Percentiles rank a stretch among this genome's conserved stretches.
These are phyloP conservation scores for Setaria viridis DNA, from an alignment of 202 grass and related monocot species.

Conservation along the genomic window DNA sequence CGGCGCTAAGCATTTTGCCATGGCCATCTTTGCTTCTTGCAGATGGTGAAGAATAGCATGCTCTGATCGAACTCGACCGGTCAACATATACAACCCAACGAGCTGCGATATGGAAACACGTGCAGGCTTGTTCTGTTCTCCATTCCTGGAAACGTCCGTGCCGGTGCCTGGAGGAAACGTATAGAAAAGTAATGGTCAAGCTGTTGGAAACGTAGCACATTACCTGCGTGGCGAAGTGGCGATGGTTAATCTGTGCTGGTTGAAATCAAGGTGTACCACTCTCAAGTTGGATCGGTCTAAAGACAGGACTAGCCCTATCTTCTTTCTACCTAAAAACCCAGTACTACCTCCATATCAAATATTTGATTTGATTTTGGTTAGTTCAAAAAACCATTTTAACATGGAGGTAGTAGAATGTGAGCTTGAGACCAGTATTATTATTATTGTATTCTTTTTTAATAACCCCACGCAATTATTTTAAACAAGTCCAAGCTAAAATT, in stretches of 20 bases:
- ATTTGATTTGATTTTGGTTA: no score
- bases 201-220: neutral
- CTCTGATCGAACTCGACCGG: neutral
- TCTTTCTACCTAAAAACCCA: neutral
- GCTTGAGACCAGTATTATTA: no score
- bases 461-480: no score
- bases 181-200: neutral
- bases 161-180: neutral
- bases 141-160: neutral
- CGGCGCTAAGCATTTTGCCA: neutral
- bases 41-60: neutral
- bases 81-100: neutral
- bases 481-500: no score
- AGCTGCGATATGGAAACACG: neutral
- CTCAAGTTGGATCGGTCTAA: neutral
- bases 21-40: slow-evolving; percentile 4
- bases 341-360: neutral
- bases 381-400: no score
- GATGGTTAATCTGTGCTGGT: neutral
- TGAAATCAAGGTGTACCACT: slow-evolving; percentile 1
- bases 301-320: neutral
- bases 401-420: no score
- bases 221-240: neutral
- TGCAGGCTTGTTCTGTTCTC: neutral
- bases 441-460: no score